Conservation (phyloP, 163 green algal species). For the Prototheca wickerhamii region DNA sequence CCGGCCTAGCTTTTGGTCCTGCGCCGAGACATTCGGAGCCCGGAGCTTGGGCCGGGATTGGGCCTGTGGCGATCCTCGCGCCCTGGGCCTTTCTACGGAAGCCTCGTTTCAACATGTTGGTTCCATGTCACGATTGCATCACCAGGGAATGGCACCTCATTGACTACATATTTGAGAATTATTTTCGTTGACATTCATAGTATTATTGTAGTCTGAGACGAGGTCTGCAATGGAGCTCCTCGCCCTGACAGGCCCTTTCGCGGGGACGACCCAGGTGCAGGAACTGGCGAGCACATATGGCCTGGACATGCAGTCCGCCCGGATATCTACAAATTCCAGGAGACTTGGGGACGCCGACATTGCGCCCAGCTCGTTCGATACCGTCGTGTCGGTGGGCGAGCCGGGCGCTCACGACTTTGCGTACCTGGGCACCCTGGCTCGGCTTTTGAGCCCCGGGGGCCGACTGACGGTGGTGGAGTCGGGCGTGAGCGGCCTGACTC, state of each 20-base stretch:
- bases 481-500: neutral
- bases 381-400: conserved; percentile 14
- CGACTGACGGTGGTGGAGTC: neutral
- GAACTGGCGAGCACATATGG: neutral
- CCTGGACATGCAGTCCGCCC: neutral
- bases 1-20: no score
- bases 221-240: neutral
- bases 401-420: conserved; percentile 19
- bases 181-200: no score
- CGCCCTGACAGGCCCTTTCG: neutral
- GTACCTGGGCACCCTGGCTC: conserved; percentile 16
- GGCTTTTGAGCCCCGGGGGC: conserved; percentile 24
- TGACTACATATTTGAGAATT: no score
- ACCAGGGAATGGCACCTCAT: no score
- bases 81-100: neutral
- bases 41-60: neutral
- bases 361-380: conserved; percentile 11
- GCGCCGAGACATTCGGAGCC: no score
- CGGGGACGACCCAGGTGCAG: neutral
- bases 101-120: no score
- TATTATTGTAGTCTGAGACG: no score
- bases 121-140: no score
- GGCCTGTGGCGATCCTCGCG: neutral
- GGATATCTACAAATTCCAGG: conserved; percentile 20
- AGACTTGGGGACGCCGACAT: conserved; percentile 2